phyloP scores from a whole-genome alignment of 805 yeast species.

The Ogataea polymorpha region DNA sequence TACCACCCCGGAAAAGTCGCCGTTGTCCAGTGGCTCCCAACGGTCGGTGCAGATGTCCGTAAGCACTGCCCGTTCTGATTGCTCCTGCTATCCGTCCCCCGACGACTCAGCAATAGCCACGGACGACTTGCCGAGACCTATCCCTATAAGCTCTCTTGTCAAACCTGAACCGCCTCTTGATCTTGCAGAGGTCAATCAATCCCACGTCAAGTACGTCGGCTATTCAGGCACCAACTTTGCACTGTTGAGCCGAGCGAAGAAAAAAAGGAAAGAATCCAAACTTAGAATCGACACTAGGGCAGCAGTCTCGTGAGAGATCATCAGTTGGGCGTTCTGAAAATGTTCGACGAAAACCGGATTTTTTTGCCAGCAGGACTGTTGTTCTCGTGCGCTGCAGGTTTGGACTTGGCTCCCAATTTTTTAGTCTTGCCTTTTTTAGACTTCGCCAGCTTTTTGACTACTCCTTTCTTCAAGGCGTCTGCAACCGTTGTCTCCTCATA shows the following conservation, averaged over 20 bases:
- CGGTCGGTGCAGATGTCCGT: neutral
- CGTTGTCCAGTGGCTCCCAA: neutral
- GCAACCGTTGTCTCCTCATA: neutral
- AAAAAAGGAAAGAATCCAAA: neutral
- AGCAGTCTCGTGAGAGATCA: neutral
- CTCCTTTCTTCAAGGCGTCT: slow-evolving; percentile 1
- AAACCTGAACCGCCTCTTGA: slow-evolving; percentile 3
- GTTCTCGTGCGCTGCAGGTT: neutral
- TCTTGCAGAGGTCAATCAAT: slow-evolving; percentile 1
- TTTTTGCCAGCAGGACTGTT: slow-evolving; percentile 9
- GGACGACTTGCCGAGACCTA: slow-evolving; percentile 16
- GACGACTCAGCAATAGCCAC: slow-evolving; percentile 12
- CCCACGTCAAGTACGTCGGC: slow-evolving; percentile 12
- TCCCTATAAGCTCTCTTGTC: slow-evolving; percentile 6
- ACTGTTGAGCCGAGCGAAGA: neutral
- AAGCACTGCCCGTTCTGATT: neutral
- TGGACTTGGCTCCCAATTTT: slow-evolving; percentile 6
- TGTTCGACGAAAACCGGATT: slow-evolving; percentile 18
- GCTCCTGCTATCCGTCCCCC: slow-evolving; percentile 14
- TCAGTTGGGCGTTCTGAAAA: slow-evolving; percentile 16
- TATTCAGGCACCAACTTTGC: slow-evolving; percentile 8
- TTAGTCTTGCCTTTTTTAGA: slow-evolving; percentile 6
- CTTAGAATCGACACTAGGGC: neutral
- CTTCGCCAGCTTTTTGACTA: slow-evolving; percentile 2
- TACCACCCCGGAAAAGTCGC: slow-evolving; percentile 3